A percentile compares a stretch with the other conserved stretches of the same genome.
These are phyloP conservation scores for Phytophthora megakarya DNA, from an alignment of 352 stramenopile genomes.

Conservation along the genomic window DNA sequence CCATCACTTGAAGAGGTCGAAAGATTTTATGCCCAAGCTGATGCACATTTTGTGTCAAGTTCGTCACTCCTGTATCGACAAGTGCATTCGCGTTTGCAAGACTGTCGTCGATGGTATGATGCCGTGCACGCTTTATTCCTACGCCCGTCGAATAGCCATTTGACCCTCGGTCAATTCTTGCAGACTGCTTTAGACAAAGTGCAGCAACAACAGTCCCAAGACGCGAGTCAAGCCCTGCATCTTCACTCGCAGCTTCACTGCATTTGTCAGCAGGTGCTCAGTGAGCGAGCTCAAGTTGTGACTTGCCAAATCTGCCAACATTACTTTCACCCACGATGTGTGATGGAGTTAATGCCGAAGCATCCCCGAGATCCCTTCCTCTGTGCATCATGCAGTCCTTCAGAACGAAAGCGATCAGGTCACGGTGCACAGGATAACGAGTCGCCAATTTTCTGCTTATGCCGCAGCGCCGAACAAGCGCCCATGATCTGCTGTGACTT, in stretches of 20 bases:
- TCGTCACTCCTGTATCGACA: constrained; percentile 70
- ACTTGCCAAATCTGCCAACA: constrained; percentile 53
- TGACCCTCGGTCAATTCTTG: constrained; percentile 53
- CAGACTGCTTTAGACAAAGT: constrained; percentile 43
- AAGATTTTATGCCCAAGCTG: constrained; percentile 56
- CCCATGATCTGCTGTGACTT: constrained; percentile 90
- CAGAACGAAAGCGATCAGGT: constrained; percentile 16
- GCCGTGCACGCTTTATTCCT: constrained; percentile 64
- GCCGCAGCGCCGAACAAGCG: constrained; percentile 58
- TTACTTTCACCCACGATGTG: constrained; percentile 67
- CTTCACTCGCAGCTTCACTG: constrained; percentile 52
- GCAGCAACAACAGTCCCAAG: constrained; percentile 20
- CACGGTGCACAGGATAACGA: neutral
- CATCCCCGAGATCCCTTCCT: constrained; percentile 18
- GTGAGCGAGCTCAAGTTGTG: constrained; percentile 51
- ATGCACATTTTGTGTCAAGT: constrained; percentile 59
- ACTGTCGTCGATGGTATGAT: constrained; percentile 69
- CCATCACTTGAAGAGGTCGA: constrained; percentile 56
- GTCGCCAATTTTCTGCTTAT: constrained; percentile 66
- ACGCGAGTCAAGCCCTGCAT: constrained; percentile 22
- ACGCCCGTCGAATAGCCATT: constrained; percentile 40
- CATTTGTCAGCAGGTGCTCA: constrained; percentile 73
- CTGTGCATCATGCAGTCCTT: constrained; percentile 25
- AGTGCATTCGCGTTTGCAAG: constrained; percentile 63
- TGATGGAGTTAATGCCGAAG: constrained; percentile 32